A percentile compares a stretch with the other conserved stretches of the same genome.
Evolutionary conservation across 768 basidiomycete genomes (phyloP).

Genomic region (Suillus paluster): DNA sequence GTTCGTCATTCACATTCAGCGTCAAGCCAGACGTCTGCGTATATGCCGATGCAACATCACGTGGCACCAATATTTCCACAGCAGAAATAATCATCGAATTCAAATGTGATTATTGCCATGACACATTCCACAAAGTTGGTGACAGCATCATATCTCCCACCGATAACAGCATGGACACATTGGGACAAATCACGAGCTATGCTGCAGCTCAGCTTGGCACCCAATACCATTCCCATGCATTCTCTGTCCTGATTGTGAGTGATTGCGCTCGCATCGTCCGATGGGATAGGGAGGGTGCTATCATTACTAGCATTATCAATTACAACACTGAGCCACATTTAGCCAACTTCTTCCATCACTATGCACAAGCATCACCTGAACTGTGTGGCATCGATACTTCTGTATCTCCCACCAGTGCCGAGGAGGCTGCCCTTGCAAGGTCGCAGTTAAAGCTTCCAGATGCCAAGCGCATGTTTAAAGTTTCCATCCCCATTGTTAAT

Average conservation of each 20-base stretch:
- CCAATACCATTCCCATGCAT: constrained; percentile 23
- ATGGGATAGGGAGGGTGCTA: constrained; percentile 20
- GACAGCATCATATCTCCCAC: background rate
- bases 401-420: background rate
- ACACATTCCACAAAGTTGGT: background rate
- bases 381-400: background rate
- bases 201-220: constrained; percentile 20
- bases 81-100: constrained; percentile 15
- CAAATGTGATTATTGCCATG: constrained; percentile 5
- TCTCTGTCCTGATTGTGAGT: constrained; percentile 18
- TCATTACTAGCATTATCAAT: constrained; percentile 11
- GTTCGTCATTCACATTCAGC: constrained; percentile 3
- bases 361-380: background rate
- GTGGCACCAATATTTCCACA: background rate
- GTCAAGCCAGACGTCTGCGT: constrained; percentile 15
- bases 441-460: background rate
- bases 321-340: background rate
- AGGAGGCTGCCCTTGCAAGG: constrained; percentile 9
- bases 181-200: constrained; percentile 24
- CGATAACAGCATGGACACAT: constrained; percentile 11
- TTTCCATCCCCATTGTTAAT: background rate
- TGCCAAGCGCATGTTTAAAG: background rate
- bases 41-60: background rate
- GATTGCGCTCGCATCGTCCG: constrained; percentile 14
- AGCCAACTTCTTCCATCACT: background rate